Evolutionary conservation across 306 rosid species (phyloP), one percentile per base, ranked within the genome.

Genomic region (Prunus kanzakura): DNA sequence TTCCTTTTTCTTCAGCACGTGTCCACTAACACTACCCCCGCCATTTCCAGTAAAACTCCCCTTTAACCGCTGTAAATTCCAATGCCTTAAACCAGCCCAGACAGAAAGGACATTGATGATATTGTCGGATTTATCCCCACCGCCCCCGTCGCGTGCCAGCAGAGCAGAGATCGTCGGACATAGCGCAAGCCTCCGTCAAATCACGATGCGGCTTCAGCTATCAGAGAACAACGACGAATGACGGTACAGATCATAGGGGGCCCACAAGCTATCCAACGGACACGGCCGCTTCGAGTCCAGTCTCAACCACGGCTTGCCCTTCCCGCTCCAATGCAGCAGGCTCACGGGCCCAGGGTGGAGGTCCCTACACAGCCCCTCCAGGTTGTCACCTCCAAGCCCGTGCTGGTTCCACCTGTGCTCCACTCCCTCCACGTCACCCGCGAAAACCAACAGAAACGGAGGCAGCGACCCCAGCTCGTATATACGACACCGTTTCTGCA

Each of bases 341-440:
- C 98, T 93, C 61, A 89, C 97, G 4, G 93, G 97, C 18, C 98
- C 98, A 1, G 96, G 91, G 35, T 93, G 98, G 32, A 93, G 89
- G 68, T 93, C 87, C 11, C 96, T 78, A 66, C 98, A 91, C 0
- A 89, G 83, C 0, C 97, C 98, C 69, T 88, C 88, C 60, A 93
- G 76, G 29, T 93, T 93, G 22, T 93, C 98, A 3, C 98, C 97
- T 2, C 98, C 98, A 1, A 91, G 92, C 1, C 98, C 97, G 50
- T 93, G 98, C 81, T 93, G 98, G 80, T 93, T 93, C 98, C 98
- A 93, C 77, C 97, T 69, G 78, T 91, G 97, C 86, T 89, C 98
- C 35, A 93, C 93, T 2, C 86, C 79, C 80, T 89, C 95, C 0
- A 93, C 96, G 16, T 86, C 78, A 7, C 98, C 98, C 3, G 91